phyloP scores from a whole-genome alignment of 2,329 filamentous ascomycete genomes.

The Hypoxylon sp. region DNA sequence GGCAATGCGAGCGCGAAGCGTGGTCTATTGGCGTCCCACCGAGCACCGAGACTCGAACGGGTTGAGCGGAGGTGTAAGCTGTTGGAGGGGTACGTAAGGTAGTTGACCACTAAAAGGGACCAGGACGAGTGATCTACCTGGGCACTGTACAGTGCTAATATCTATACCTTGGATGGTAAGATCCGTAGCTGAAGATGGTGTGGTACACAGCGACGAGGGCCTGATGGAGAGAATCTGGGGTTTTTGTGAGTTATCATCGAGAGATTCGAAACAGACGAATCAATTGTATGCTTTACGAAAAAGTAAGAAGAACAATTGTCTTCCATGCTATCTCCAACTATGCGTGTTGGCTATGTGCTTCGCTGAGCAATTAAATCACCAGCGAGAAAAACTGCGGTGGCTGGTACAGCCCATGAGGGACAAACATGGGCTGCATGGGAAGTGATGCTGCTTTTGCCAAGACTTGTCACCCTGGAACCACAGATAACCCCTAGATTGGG shows the following conservation, averaged over 20 bases:
- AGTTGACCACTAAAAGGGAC: constrained; percentile 9
- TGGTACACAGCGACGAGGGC: not conserved
- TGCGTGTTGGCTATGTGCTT: not conserved
- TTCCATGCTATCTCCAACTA: not conserved
- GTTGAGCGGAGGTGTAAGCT: constrained; percentile 11
- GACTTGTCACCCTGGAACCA: constrained; percentile 5
- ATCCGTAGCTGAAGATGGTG: not conserved
- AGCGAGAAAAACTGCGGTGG: constrained; percentile 21
- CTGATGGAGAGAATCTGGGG: not conserved
- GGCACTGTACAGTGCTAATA: constrained; percentile 12
- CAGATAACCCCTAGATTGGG: constrained; percentile 2
- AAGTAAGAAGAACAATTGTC: constrained; percentile 1
- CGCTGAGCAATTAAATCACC: not conserved
- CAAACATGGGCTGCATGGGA: not conserved
- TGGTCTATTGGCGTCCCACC: constrained; percentile 22
- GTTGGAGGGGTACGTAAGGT: constrained; percentile 10
- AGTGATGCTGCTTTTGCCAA: constrained; percentile 19
- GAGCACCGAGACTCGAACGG: constrained; percentile 22
- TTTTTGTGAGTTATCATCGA: constrained; percentile 2
- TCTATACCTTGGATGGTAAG: not conserved
- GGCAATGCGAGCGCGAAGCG: not conserved
- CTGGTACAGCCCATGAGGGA: constrained; percentile 19
- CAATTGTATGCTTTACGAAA: constrained; percentile 1
- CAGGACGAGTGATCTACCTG: constrained; percentile 15
- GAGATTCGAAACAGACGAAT: not conserved